A percentile compares a stretch with the other conserved stretches of the same genome.
Conservation (phyloP, 495 filamentous ascomycete genomes). For the Evernia prunastri region DNA sequence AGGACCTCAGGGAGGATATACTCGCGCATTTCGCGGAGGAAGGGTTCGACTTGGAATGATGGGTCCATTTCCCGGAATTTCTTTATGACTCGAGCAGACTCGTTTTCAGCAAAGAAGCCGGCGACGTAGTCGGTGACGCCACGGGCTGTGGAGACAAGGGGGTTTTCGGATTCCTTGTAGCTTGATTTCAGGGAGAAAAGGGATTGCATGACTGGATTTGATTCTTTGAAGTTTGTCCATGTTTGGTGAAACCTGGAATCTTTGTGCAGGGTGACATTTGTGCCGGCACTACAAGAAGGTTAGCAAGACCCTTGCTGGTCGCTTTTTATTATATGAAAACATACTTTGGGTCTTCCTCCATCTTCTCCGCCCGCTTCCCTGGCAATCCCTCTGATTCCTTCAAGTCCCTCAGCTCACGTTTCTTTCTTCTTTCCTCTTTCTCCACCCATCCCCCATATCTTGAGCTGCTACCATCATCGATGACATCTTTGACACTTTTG, state of each 20-base stretch:
- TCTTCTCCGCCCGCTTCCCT: slow-evolving; percentile 45
- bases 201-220: slow-evolving; percentile 79
- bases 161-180: slow-evolving; percentile 96
- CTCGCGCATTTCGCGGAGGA: slow-evolving; percentile 89
- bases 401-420: slow-evolving; percentile 66
- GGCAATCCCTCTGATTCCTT: slow-evolving; percentile 45
- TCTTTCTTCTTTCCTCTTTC: slow-evolving; percentile 80
- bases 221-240: slow-evolving; percentile 87
- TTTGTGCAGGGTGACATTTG: slow-evolving; percentile 91
- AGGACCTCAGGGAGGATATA: slow-evolving; percentile 97
- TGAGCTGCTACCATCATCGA: slow-evolving; percentile 94
- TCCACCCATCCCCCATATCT: slow-evolving; percentile 94
- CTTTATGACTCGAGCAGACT: slow-evolving; percentile 94
- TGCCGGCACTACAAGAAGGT: slow-evolving; percentile 62
- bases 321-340: slow-evolving; percentile 28
- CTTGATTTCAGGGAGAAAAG: slow-evolving; percentile 74
- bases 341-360: slow-evolving; percentile 82
- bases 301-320: background rate
- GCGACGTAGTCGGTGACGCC: slow-evolving; percentile 88
- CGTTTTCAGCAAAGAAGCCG: slow-evolving; percentile 97
- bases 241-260: slow-evolving; percentile 94
- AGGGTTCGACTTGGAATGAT: slow-evolving; percentile 86
- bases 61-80: slow-evolving; percentile 97
- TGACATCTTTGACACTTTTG: slow-evolving; percentile 89
- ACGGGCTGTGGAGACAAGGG: slow-evolving; percentile 83